Evolutionary conservation across 371 early-diverging fungal genomes (phyloP).

Genomic region (Mortierella polycephala): DNA sequence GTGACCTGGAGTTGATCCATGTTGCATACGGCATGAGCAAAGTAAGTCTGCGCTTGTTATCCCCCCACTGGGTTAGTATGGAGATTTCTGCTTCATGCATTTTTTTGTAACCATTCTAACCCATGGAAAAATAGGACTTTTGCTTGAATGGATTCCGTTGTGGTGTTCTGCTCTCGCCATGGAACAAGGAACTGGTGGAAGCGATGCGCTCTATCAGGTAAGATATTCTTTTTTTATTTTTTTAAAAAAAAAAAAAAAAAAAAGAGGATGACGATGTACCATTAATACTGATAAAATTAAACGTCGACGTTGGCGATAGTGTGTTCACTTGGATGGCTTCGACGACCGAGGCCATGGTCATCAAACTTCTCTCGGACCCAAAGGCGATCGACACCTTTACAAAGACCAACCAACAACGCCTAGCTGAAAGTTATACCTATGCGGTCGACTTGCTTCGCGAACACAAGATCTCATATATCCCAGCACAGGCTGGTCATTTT

Average conservation of each 20-base stretch:
- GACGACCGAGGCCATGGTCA: slow-evolving; percentile 65
- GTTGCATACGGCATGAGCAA: slow-evolving; percentile 84
- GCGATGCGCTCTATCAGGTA: slow-evolving; percentile 60
- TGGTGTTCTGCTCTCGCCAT: slow-evolving; percentile 73
- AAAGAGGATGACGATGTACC: no score
- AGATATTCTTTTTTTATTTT: slow-evolving; percentile 10
- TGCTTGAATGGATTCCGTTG: slow-evolving; percentile 77
- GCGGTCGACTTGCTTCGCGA: slow-evolving; percentile 56
- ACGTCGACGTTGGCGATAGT: slow-evolving; percentile 23
- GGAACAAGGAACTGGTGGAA: slow-evolving; percentile 60
- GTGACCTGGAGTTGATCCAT: slow-evolving; percentile 71
- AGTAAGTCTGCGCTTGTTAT: slow-evolving; percentile 11
- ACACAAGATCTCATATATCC: slow-evolving; percentile 62
- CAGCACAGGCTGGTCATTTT: slow-evolving; percentile 76
- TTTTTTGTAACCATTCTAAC: not conserved
- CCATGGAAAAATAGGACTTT: slow-evolving; percentile 61
- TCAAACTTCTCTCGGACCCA: slow-evolving; percentile 65
- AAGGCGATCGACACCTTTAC: slow-evolving; percentile 70
- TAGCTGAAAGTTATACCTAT: slow-evolving; percentile 62
- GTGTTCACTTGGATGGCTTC: slow-evolving; percentile 66
- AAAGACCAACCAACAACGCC: slow-evolving; percentile 61
- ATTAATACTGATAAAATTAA: no score
- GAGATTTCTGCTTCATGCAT: not conserved
- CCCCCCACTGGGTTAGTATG: not conserved
- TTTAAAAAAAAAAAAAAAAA: no score